Conservation (phyloP, 495 filamentous ascomycete species). For the Staphylotrichum tortipilum region DNA sequence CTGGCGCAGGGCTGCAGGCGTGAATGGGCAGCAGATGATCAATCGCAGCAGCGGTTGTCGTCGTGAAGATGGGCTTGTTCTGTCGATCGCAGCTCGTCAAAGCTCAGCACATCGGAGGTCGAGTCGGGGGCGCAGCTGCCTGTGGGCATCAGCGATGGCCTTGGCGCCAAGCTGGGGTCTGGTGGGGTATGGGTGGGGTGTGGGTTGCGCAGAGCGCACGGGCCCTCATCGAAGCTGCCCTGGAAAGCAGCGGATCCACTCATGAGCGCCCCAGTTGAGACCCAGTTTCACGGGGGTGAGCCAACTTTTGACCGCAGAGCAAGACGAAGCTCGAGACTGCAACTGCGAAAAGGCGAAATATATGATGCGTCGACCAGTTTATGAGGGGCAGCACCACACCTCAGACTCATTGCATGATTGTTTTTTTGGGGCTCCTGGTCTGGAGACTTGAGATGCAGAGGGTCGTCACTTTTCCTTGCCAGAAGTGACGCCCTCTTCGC, state of each 20-base stretch:
- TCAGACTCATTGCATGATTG: not conserved
- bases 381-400: not conserved
- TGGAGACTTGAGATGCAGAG: conserved; percentile 5
- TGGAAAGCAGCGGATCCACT: not conserved
- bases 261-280: too few relatives aligned
- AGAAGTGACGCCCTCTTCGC: conserved; percentile 4
- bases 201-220: too few relatives aligned
- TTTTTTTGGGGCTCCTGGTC: not conserved
- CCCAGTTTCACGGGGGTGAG: too few relatives aligned
- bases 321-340: not conserved
- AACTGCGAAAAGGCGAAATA: not conserved
- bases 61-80: not conserved
- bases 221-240: not conserved
- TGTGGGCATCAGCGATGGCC: not conserved
- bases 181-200: not conserved
- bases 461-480: not conserved
- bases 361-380: not conserved
- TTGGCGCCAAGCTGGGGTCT: conserved; percentile 7
- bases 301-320: not conserved
- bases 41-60: too few relatives aligned
- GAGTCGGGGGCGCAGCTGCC: conserved; percentile 6
- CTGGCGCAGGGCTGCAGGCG: too few relatives aligned
- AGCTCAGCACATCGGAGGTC: conserved; percentile 1
- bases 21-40: too few relatives aligned
- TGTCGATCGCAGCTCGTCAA: not conserved